Evolutionary conservation across 345 rosid species (phyloP).

Genomic region (Euclidium syriacum): DNA sequence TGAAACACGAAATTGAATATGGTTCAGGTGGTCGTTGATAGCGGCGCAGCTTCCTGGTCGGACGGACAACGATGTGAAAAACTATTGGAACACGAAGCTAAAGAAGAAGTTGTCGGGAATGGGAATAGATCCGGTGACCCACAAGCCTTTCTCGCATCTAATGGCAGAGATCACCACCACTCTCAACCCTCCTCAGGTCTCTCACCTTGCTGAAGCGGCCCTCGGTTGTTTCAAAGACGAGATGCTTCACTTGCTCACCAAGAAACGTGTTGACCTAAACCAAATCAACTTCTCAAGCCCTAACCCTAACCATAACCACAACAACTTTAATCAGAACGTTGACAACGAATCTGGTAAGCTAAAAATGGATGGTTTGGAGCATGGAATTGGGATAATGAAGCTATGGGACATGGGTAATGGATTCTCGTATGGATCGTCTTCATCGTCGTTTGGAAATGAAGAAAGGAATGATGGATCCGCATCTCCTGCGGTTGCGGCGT

Average conservation of each 20-base stretch:
- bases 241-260: constrained; percentile 95
- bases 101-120: constrained; percentile 92
- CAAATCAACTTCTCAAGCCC: constrained; percentile 34
- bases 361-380: constrained; percentile 35
- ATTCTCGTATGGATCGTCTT: constrained; percentile 31
- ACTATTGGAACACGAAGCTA: constrained; percentile 93
- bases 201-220: constrained; percentile 94
- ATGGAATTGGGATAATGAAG: constrained; percentile 28
- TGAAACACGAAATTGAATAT: background rate
- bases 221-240: constrained; percentile 98
- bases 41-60: constrained; percentile 96
- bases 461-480: constrained; percentile 29
- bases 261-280: constrained; percentile 81
- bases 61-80: constrained; percentile 87
- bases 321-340: constrained; percentile 35
- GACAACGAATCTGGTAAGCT: constrained; percentile 57
- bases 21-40: constrained; percentile 75
- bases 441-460: constrained; percentile 31
- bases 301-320: constrained; percentile 23
- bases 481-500: constrained; percentile 27
- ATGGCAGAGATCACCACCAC: constrained; percentile 98
- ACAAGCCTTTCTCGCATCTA: constrained; percentile 98
- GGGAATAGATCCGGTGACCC: constrained; percentile 94
- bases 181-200: constrained; percentile 84
- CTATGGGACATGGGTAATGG: constrained; percentile 33